These are phyloP conservation scores for Mycena haematopus DNA, from an alignment of 768 basidiomycete genomes.

Conservation along the genomic window DNA sequence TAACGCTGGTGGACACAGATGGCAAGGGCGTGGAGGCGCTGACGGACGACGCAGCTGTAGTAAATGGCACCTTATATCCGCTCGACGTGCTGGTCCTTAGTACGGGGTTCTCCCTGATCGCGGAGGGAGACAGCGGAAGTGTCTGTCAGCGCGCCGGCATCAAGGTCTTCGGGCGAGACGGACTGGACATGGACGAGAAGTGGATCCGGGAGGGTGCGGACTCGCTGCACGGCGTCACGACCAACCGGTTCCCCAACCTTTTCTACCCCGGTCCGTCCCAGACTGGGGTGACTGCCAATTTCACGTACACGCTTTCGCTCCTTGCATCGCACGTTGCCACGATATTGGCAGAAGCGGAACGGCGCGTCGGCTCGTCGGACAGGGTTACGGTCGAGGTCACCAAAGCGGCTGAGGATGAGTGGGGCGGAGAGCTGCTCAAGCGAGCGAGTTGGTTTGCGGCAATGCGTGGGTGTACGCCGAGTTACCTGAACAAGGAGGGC, in stretches of 20 bases:
- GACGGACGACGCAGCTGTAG: constrained; percentile 8
- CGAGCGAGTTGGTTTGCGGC: constrained; percentile 13
- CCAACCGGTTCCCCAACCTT: constrained; percentile 28
- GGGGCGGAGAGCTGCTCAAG: constrained; percentile 6
- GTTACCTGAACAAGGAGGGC: constrained; percentile 20
- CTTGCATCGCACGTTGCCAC: constrained; percentile 18
- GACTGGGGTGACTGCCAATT: constrained; percentile 16
- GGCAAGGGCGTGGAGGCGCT: constrained; percentile 23
- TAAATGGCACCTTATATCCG: constrained; percentile 15
- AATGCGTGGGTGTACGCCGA: constrained; percentile 19
- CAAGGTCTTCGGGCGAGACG: constrained; percentile 10
- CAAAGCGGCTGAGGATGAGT: constrained; percentile 16
- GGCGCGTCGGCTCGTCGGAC: neutral
- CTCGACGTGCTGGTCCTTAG: constrained; percentile 23
- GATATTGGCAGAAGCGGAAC: constrained; percentile 6
- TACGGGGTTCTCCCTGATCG: constrained; percentile 16
- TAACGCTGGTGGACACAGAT: constrained; percentile 30
- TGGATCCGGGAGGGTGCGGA: constrained; percentile 16
- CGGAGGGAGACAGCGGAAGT: neutral
- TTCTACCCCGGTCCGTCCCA: constrained; percentile 23
- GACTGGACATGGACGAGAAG: constrained; percentile 19
- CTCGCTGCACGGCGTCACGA: constrained; percentile 25
- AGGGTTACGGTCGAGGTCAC: constrained; percentile 15
- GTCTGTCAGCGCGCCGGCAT: neutral
- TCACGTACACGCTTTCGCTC: constrained; percentile 1